These are phyloP conservation scores for Stemphylium vesicarium DNA, from an alignment of 2,329 filamentous ascomycete species.

Conservation along the genomic window DNA sequence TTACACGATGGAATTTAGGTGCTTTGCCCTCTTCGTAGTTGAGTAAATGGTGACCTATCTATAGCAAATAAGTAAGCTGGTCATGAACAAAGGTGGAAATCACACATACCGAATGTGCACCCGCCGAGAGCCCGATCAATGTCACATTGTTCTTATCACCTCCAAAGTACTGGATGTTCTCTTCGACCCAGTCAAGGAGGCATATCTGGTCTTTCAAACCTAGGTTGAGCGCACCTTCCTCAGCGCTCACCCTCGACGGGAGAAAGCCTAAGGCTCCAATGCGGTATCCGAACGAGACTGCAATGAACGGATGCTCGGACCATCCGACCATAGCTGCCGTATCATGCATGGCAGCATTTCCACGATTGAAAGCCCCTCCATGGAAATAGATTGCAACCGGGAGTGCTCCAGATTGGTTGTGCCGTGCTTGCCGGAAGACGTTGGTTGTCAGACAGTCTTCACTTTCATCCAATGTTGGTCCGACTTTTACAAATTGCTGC, in stretches of 20 bases:
- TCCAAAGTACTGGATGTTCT: constrained; percentile 44
- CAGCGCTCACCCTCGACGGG: constrained; percentile 14
- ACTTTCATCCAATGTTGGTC: constrained; percentile 21
- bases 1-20: constrained; percentile 54
- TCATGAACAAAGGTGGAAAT: too few species aligned
- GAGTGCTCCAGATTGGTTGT: constrained; percentile 6
- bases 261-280: constrained; percentile 24
- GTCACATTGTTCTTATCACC: constrained; percentile 34
- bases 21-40: constrained; percentile 45
- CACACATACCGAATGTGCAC: constrained; percentile 24
- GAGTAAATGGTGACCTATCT: constrained; percentile 72
- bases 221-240: constrained; percentile 42
- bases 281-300: constrained; percentile 49
- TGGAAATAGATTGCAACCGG: constrained; percentile 61
- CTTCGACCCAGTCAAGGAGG: constrained; percentile 54
- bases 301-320: constrained; percentile 58
- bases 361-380: constrained; percentile 65
- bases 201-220: constrained; percentile 32
- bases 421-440: constrained; percentile 20
- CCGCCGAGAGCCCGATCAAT: constrained; percentile 31
- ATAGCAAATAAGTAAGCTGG: background rate
- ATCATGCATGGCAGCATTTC: constrained; percentile 56
- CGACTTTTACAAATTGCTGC: constrained; percentile 19
- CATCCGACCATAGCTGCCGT: constrained; percentile 68
- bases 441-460: constrained; percentile 35